Conservation (phyloP, 768 basidiomycete genomes). For the Suillus alpinus region DNA sequence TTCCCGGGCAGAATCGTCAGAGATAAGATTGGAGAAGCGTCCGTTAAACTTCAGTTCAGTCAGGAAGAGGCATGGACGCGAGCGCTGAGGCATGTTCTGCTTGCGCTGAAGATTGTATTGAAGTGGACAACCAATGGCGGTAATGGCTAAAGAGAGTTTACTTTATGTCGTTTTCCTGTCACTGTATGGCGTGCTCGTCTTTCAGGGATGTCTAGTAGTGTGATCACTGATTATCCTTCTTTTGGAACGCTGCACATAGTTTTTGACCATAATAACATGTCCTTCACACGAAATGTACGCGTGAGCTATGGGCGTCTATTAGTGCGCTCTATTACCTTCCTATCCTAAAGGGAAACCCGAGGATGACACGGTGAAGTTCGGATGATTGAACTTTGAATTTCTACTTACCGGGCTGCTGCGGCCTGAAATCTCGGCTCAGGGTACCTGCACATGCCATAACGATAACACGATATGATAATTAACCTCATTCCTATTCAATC, state of each 20-base stretch:
- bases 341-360: not conserved
- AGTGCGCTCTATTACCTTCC: not conserved
- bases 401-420: not conserved
- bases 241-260: not conserved
- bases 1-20: constrained; percentile 64
- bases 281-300: not conserved
- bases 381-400: not conserved
- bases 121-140: constrained; percentile 83
- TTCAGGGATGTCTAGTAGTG: not conserved
- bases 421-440: not conserved
- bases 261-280: not conserved
- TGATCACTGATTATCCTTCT: constrained; percentile 20
- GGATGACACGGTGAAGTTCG: not conserved
- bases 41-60: constrained; percentile 90
- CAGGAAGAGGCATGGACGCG: constrained; percentile 97
- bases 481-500: not conserved
- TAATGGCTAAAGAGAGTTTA: constrained; percentile 46
- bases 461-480: not conserved
- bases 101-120: constrained; percentile 83
- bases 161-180: not conserved
- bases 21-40: constrained; percentile 95
- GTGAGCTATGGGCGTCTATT: not conserved
- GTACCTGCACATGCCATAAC: not conserved
- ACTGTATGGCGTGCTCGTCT: not conserved
- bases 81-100: constrained; percentile 85